phyloP scores from a whole-genome alignment of 2,329 filamentous ascomycete species.

The Massarina eburnea region DNA sequence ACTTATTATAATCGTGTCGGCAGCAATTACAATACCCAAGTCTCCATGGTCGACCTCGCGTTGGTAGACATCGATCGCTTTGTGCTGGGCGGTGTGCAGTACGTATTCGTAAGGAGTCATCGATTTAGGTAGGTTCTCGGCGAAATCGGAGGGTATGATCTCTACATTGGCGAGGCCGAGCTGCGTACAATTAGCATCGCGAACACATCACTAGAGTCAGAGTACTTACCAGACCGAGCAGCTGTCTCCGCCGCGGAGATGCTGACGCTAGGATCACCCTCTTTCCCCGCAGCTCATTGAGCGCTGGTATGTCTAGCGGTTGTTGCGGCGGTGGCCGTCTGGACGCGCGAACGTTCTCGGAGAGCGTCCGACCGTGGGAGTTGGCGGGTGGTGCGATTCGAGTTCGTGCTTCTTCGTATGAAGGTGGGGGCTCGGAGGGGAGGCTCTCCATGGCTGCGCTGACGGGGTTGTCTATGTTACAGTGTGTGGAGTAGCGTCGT shows the following conservation, averaged over 20 bases:
- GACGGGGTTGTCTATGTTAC: too few species aligned
- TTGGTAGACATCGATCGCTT: constrained; percentile 74
- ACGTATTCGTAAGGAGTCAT: constrained; percentile 90
- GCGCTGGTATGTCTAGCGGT: constrained; percentile 76
- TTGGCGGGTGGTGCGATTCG: constrained; percentile 9
- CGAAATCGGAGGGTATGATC: constrained; percentile 77
- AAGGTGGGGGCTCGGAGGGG: constrained; percentile 46
- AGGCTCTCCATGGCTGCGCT: constrained; percentile 13
- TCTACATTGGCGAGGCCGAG: constrained; percentile 82
- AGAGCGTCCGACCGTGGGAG: constrained; percentile 12
- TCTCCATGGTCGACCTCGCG: constrained; percentile 66
- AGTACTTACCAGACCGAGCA: constrained; percentile 68
- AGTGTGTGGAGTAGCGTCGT: too few species aligned
- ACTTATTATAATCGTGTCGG: constrained; percentile 86
- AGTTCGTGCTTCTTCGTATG: constrained; percentile 40
- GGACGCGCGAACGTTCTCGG: constrained; percentile 20
- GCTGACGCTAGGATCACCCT: constrained; percentile 87
- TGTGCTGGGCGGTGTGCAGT: constrained; percentile 78
- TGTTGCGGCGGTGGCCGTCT: constrained; percentile 55
- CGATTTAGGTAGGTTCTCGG: constrained; percentile 89
- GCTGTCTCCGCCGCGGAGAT: constrained; percentile 79
- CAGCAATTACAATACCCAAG: constrained; percentile 81
- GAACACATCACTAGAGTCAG: constrained; percentile 1
- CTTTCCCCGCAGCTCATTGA: constrained; percentile 74
- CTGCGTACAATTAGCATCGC: constrained; percentile 45